Evolutionary conservation across 257 asterid genomes (phyloP), one percentile per base, ranked within the genome.

Genomic region (Oldenlandia corymbosa): DNA sequence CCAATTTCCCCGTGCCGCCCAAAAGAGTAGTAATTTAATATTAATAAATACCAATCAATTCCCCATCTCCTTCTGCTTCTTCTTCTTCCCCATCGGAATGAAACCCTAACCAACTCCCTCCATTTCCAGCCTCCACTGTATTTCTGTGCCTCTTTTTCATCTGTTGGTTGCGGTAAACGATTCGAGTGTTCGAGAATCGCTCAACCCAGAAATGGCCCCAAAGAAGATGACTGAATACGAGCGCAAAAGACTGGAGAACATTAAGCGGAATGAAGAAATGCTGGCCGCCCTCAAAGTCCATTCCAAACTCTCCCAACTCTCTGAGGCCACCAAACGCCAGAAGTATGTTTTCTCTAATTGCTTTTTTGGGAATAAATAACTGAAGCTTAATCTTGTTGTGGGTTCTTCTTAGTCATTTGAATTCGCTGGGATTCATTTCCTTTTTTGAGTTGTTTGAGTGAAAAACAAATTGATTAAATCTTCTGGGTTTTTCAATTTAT

Each of bases 221-320:
- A 56, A 32, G 62, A 70, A 55, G 64, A 41, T 85, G 74, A 82
- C 95, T 11, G 96, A 85, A 27, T 89, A 89, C 81, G 97, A 92
- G 77, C 84, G 81, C 20, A 81, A 73, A 70, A 80, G 97, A 74
- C 78, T 92, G 39, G 94, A 92, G 48, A 92, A 89, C 83, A 92
- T 92, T 7, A 84, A 81, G 75, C 81, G 96, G 46, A 92, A 89
- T 62, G 85, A 74, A 30, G 84, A 92, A 64, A 87, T 92, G 89
- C 64, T 87, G 64, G 88, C 96, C 43, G 87, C 93, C 69, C 93
- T 92, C 72, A 87, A 89, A 42, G 57, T 92, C 60, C 95, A 67
- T 11, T 86, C 97, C 24, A 75, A 62, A 66, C 52, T 79, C 70
- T 70, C 60, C 73, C 74, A 80, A 62, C 93, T 92, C 49, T 63